Base-by-base conservation (phyloP, 140 eudicot genomes). In the Cichorium intybus region DNA sequence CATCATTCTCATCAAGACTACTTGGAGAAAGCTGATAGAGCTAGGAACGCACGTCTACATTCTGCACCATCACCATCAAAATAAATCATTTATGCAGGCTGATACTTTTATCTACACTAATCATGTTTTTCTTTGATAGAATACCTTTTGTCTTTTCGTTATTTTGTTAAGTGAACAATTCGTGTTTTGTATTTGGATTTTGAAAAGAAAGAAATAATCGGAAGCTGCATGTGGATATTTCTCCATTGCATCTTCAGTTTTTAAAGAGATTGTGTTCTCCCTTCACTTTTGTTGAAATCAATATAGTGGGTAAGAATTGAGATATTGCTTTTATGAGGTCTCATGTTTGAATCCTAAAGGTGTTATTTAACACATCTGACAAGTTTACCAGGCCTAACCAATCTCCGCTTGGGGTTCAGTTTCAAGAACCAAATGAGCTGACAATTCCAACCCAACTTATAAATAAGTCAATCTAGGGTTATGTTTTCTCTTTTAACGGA, bases 1-100 rank as follows among this genome's bases (percentile, higher is more conserved):
- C 99, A 93, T 51, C 85, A 72, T 27, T 93, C 99, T 5, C 99
- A 93, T 77, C 99, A 93, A 73, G 99, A 93, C 78, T 93, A 88
- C 78, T 50, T 88, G 85, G 99, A 93, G 54, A 85, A 70, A 54
- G 97, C 96, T 46, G 97, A 91, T 56, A 92, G 81, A 77, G 99
- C 97, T 49, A 75, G 99, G 49, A 85, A 71, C 34, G 95, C 65
- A 20, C 75, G 97, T 16, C 95, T 93, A 61, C 88, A 95, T 66
- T 70, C 94, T 48, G 75, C 88, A 69, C 80, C 93, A 7, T 74
- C 97, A n/a, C 57, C 77, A 43, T 18, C 96, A 48, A 84, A 75
- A 55, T 78, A 77, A 43, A 81, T 72, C 47, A 18, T 56, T 41
- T 7, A n/a, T 3, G 10, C 64, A 21, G 21, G 77, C 20, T 45